Evolutionary conservation across 2,329 filamentous ascomycete genomes (phyloP).

Genomic region (Cryphonectria parasitica): DNA sequence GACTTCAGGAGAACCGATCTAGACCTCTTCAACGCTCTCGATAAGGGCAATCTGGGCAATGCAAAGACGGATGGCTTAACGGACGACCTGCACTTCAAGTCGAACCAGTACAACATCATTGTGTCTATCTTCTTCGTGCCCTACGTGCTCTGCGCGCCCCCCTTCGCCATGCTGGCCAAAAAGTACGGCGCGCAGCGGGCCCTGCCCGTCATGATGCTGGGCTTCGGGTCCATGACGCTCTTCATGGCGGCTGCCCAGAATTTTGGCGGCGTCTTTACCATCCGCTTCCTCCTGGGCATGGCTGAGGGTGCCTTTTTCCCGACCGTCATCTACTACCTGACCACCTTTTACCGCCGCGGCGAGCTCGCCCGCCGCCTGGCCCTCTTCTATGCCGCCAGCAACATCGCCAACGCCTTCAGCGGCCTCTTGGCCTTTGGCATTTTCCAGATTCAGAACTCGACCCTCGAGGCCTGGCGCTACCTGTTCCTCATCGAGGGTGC

Average conservation of each 20-base stretch:
- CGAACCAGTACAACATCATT: conserved; percentile 70
- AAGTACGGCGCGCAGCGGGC: conserved; percentile 67
- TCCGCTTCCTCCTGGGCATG: conserved; percentile 73
- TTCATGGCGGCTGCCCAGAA: conserved; percentile 59
- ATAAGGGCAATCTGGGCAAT: conserved; percentile 59
- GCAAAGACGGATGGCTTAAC: conserved; percentile 59
- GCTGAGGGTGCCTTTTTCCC: conserved; percentile 72
- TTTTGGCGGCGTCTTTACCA: conserved; percentile 67
- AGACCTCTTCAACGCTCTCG: conserved; percentile 52
- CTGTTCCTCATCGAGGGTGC: conserved; percentile 58
- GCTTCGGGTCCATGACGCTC: conserved; percentile 68
- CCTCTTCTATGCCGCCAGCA: conserved; percentile 65
- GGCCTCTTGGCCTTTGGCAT: conserved; percentile 62
- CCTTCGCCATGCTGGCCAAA: conserved; percentile 68
- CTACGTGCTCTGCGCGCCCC: conserved; percentile 71
- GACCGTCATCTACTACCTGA: conserved; percentile 61
- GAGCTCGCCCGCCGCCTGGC: conserved; percentile 73
- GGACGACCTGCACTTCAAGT: conserved; percentile 60
- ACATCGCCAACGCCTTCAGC: conserved; percentile 63
- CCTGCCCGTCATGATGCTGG: conserved; percentile 67
- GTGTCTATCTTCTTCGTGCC: conserved; percentile 74
- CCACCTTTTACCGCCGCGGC: conserved; percentile 70
- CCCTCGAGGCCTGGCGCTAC: conserved; percentile 48
- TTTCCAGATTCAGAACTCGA: conserved; percentile 46
- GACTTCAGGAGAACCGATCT: conserved; percentile 3